Evolutionary conservation across 179 eudicot species (phyloP).

Genomic region (Carnegiea gigantea): DNA sequence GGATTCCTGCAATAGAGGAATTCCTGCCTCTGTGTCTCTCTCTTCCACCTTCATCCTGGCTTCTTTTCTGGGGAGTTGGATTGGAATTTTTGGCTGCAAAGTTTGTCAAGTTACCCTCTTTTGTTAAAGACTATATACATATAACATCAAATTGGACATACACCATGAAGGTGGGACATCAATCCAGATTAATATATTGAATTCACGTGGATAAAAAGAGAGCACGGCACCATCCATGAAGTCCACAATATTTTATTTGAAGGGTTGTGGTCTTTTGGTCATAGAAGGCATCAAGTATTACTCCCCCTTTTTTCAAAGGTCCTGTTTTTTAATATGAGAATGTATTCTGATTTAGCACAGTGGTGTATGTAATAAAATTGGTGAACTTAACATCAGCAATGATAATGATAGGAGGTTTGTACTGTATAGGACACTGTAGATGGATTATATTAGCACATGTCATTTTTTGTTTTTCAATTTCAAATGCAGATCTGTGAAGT

Average conservation of each 20-base stretch:
- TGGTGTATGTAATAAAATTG: background rate
- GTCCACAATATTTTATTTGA: background rate
- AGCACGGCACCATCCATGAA: background rate
- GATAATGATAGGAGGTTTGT: too few species aligned
- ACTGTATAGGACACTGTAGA: too few species aligned
- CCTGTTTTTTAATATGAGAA: background rate
- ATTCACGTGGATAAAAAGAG: background rate
- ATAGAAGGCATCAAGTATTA: background rate
- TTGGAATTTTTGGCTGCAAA: background rate
- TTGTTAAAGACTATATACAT: background rate
- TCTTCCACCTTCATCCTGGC: slow-evolving; percentile 16
- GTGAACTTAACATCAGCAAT: background rate
- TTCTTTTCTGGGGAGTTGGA: background rate
- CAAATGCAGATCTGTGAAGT: background rate
- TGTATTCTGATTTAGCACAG: background rate
- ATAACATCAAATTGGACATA: background rate
- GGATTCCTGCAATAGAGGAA: slow-evolving; percentile 25
- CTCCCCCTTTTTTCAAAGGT: background rate
- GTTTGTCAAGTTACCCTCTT: background rate
- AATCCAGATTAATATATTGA: background rate
- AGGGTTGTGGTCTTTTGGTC: background rate
- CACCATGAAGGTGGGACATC: background rate
- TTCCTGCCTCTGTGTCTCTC: slow-evolving; percentile 17
- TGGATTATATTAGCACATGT: background rate
- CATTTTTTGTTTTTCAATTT: background rate